Percentiles rank a stretch among this genome's conserved stretches.
Conservation (phyloP, 495 filamentous ascomycete genomes). For the Thozetella sp. region DNA sequence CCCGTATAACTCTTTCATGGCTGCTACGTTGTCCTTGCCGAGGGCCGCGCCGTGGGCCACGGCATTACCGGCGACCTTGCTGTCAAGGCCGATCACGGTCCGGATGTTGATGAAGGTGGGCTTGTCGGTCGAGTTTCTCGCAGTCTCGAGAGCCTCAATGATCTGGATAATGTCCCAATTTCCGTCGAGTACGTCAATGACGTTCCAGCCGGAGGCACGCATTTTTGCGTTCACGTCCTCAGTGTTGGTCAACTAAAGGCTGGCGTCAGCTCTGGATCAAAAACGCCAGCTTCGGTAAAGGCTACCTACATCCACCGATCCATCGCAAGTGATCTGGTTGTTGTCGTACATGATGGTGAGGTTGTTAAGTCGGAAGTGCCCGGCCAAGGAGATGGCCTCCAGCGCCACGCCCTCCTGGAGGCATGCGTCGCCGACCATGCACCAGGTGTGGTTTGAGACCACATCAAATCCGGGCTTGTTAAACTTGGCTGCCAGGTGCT, state of each 20-base stretch:
- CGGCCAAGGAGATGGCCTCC: constrained; percentile 58
- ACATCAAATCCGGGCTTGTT: constrained; percentile 52
- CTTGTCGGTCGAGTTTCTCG: constrained; percentile 42
- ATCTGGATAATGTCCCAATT: constrained; percentile 52
- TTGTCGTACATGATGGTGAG: constrained; percentile 61
- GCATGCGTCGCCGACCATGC: constrained; percentile 62
- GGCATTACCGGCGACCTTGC: constrained; percentile 46
- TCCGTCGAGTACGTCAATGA: constrained; percentile 57
- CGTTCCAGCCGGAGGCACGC: constrained; percentile 58
- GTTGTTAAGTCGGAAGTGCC: constrained; percentile 56
- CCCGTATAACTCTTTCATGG: constrained; percentile 49
- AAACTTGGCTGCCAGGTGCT: constrained; percentile 55
- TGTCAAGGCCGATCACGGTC: constrained; percentile 61
- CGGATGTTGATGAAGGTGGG: constrained; percentile 61
- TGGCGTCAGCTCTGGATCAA: neutral
- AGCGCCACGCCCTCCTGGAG: constrained; percentile 61
- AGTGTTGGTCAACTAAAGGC: constrained; percentile 41
- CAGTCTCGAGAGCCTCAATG: constrained; percentile 46
- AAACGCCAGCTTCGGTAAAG: too few relatives aligned
- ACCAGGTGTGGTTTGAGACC: constrained; percentile 53
- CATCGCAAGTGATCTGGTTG: constrained; percentile 62
- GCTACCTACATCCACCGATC: constrained; percentile 41
- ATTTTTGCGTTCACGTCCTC: constrained; percentile 64
- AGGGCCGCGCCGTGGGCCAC: constrained; percentile 55
- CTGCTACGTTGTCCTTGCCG: constrained; percentile 42